These are phyloP conservation scores for Eimeria sp. DNA, from an alignment of 169 alveolate species.

Conservation along the genomic window DNA sequence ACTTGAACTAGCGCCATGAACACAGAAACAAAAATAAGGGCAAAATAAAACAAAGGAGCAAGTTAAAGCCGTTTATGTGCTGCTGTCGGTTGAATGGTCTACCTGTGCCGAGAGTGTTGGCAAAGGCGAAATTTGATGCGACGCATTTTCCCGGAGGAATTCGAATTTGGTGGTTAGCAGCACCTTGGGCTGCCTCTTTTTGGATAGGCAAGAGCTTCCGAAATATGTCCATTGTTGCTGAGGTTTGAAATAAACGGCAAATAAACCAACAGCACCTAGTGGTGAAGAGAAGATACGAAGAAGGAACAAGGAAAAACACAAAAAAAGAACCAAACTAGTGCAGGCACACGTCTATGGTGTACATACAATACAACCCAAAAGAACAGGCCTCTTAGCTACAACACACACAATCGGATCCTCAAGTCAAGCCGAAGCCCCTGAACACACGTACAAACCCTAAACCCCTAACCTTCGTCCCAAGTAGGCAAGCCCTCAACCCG, in stretches of 20 bases:
- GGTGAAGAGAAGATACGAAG: too few relatives aligned
- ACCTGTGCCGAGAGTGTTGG: constrained; percentile 79
- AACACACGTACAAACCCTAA: neutral
- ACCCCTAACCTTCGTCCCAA: neutral
- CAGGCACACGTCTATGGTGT: neutral
- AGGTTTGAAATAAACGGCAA: neutral
- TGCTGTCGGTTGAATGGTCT: too few relatives aligned
- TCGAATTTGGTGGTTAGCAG: constrained; percentile 10
- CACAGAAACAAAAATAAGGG: too few relatives aligned
- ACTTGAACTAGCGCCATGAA: too few relatives aligned
- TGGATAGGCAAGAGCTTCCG: constrained; percentile 64
- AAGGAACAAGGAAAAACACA: too few relatives aligned
- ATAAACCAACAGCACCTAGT: neutral
- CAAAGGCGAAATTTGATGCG: constrained; percentile 67
- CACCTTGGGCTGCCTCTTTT: neutral
- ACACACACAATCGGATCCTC: neutral
- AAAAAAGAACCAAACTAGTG: neutral
- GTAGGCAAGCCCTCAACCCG: neutral
- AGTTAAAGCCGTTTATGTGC: too few relatives aligned
- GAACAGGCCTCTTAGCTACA: neutral
- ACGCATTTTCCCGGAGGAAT: constrained; percentile 68
- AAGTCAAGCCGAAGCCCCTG: neutral
- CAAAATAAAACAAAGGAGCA: too few relatives aligned
- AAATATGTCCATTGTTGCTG: constrained; percentile 65
- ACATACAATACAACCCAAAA: neutral